Base-by-base conservation (phyloP, 2,329 filamentous ascomycete species). In the Colletotrichum spinosum region DNA sequence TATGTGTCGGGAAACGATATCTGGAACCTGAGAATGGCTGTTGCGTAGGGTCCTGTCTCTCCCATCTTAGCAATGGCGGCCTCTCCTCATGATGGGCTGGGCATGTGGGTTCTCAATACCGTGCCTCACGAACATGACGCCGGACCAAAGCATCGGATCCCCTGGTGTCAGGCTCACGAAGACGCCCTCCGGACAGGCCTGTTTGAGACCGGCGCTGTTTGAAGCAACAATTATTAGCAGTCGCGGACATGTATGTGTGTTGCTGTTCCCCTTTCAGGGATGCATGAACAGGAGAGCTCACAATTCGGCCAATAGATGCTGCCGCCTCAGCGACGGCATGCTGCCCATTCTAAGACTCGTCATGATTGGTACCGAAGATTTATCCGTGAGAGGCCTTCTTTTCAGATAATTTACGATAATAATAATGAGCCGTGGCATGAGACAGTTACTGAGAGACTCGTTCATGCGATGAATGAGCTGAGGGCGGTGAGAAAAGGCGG, bases 111-210 rank as follows among this genome's bases (percentile, higher is more conserved):
- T 25, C 52, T 15, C 25, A 73, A 72, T 81, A 96, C 95, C 95
- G 83, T 92, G 90, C 61, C 93, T 91, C 68, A 97, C 89, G 75
- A 98, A 98, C 35, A 98, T 83, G 17, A 97, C 92, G n/a, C 93
- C 94, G 38, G 90, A 91, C 95, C 95, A 98, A 53, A 94, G 81
- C 13, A 89, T 88, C 15, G 92, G 88, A 74, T 97, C 91, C 33
- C 91, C 92, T 0, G 93, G 92, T 35, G 91, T 92, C 65, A 97
- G 86, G 76, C 87, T 92, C 78, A 97, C 87, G 79, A 96, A 97
- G 67, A 97, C 85, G 57, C 96, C 95, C 61, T 93, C 88, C 2
- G 94, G 94, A 76, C 92, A 94, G 65, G 90, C 89, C 79, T 92
- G 88, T 77, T 92, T 94, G 71, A 97, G 84, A 67, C 92, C 92